Conservation (phyloP, 2,329 filamentous ascomycete species). For the Talaromyces atroroseus region DNA sequence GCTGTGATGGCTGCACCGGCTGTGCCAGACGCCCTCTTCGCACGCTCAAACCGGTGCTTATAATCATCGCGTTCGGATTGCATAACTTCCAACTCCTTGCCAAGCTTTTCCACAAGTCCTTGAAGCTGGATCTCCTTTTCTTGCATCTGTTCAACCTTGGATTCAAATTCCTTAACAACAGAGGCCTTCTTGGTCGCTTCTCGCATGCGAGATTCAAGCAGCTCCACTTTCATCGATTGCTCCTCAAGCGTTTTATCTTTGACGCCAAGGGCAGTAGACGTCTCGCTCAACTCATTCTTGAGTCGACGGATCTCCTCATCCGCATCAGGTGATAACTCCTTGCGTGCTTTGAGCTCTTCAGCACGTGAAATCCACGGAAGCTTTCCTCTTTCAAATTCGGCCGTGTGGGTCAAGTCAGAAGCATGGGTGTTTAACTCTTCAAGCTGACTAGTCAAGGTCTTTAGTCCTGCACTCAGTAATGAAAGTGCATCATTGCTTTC, state of each 20-base stretch:
- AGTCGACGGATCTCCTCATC: slow-evolving; percentile 79
- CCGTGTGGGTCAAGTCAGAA: slow-evolving; percentile 63
- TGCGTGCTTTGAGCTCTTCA: slow-evolving; percentile 74
- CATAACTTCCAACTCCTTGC: slow-evolving; percentile 31
- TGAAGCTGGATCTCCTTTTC: slow-evolving; percentile 29
- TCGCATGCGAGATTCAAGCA: slow-evolving; percentile 79
- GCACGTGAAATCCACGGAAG: slow-evolving; percentile 81
- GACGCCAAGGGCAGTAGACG: slow-evolving; percentile 64
- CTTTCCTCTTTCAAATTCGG: slow-evolving; percentile 70
- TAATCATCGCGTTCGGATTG: slow-evolving; percentile 38
- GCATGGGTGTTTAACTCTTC: slow-evolving; percentile 66
- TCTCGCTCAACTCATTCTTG: slow-evolving; percentile 73
- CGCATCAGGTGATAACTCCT: slow-evolving; percentile 71
- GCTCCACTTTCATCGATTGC: slow-evolving; percentile 83
- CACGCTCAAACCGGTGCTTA: slow-evolving; percentile 37
- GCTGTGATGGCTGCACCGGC: slow-evolving; percentile 30
- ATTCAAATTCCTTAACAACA: slow-evolving; percentile 40
- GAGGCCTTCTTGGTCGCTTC: slow-evolving; percentile 73
- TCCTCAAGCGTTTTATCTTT: slow-evolving; percentile 82
- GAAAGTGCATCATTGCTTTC: slow-evolving; percentile 58
- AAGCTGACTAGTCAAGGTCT: slow-evolving; percentile 58
- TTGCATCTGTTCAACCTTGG: slow-evolving; percentile 36
- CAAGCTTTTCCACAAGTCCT: slow-evolving; percentile 30
- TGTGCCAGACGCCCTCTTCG: slow-evolving; percentile 38
- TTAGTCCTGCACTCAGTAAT: slow-evolving; percentile 62